A percentile compares a stretch with the other conserved stretches of the same genome.
phyloP scores from a whole-genome alignment of 1,139 yeast species.

The Citeromyces hawaiiensis region DNA sequence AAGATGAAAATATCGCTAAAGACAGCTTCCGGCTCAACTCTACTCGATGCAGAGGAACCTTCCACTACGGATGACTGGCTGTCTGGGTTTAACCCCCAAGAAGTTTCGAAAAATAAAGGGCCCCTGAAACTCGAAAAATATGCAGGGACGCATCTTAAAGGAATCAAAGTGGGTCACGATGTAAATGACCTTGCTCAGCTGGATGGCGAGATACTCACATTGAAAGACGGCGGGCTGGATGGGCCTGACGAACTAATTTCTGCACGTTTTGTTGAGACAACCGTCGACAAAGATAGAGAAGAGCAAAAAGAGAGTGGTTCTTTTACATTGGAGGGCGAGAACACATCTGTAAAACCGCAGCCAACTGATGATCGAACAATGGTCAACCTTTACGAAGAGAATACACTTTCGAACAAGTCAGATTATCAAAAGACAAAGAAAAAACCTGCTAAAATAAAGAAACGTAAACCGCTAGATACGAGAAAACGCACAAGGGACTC shows the following conservation, averaged over 20 bases:
- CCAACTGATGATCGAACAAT: too few species aligned
- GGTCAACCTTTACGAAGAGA: too few species aligned
- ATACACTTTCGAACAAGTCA: too few species aligned
- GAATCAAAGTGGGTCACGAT: conserved; percentile 33
- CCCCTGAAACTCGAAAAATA: conserved; percentile 7
- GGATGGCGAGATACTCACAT: conserved; percentile 41
- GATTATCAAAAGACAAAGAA: conserved; percentile 14
- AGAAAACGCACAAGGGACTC: conserved; percentile 7
- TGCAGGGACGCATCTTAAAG: conserved; percentile 16
- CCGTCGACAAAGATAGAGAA: conserved; percentile 10
- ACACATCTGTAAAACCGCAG: not conserved
- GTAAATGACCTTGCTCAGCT: conserved; percentile 23
- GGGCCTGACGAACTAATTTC: conserved; percentile 27
- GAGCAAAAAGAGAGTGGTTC: conserved; percentile 11
- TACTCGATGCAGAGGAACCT: too few species aligned
- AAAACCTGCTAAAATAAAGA: conserved; percentile 33
- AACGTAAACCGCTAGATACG: conserved; percentile 20
- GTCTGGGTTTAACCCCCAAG: conserved; percentile 1
- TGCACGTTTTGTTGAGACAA: conserved; percentile 22
- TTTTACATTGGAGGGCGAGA: conserved; percentile 3
- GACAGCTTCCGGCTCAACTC: too few species aligned
- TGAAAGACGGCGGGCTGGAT: conserved; percentile 37
- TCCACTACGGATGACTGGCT: conserved; percentile 27
- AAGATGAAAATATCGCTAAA: too few species aligned
- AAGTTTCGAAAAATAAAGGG: not conserved